A percentile compares a stretch with the other conserved stretches of the same genome.
Conservation (phyloP, 768 basidiomycete species). For the Xerocomellus intermedius region DNA sequence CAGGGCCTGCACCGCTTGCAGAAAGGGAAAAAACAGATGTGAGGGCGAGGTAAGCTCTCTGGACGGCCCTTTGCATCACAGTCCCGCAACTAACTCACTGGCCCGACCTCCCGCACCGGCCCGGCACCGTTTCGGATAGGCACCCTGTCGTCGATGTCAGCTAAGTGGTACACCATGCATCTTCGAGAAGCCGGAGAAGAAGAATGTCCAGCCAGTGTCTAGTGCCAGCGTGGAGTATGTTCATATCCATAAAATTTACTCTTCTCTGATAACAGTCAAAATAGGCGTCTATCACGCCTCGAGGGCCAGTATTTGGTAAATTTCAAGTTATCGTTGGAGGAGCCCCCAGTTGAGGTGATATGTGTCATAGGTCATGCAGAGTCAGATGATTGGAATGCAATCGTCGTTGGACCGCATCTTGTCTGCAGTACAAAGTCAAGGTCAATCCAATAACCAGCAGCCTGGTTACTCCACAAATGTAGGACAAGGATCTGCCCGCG, state of each 20-base stretch:
- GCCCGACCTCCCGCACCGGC: conserved; percentile 73
- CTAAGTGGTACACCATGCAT: conserved; percentile 76
- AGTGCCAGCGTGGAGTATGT: conserved; percentile 74
- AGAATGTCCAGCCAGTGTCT: conserved; percentile 58
- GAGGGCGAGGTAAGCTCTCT: conserved; percentile 75
- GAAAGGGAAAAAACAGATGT: conserved; percentile 91
- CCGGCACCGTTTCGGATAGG: conserved; percentile 61
- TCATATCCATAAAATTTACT: not conserved
- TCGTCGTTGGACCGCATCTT: conserved; percentile 84
- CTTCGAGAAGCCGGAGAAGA: conserved; percentile 92
- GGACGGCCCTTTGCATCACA: conserved; percentile 35
- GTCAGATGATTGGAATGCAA: conserved; percentile 94
- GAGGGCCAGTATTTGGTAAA: conserved; percentile 82
- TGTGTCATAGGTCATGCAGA: conserved; percentile 72
- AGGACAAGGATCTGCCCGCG: conserved; percentile 25
- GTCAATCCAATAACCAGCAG: conserved; percentile 33
- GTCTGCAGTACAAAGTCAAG: conserved; percentile 53
- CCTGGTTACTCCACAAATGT: conserved; percentile 14
- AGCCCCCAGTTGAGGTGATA: not conserved
- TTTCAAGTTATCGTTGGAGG: conserved; percentile 1
- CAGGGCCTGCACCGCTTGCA: conserved; percentile 83
- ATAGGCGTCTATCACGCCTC: conserved; percentile 76
- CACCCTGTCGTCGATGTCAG: conserved; percentile 89
- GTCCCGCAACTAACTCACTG: conserved; percentile 52
- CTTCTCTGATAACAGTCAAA: conserved; percentile 21